Evolutionary conservation across 306 rosid species (phyloP).

Genomic region (Castanea mollissima): DNA sequence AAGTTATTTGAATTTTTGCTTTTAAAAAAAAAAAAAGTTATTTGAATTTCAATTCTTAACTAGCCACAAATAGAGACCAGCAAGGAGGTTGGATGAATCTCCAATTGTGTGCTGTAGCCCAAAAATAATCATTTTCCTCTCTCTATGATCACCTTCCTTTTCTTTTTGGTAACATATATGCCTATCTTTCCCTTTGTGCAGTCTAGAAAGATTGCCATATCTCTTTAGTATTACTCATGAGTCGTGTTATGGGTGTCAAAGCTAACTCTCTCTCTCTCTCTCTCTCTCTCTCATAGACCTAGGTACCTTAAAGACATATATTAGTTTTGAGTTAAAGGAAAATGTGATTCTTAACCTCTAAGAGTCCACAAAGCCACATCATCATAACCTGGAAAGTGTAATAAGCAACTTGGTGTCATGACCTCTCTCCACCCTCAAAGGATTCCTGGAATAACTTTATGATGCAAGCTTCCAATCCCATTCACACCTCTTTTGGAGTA

Average conservation of each 20-base stretch:
- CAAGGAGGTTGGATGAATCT: too few species aligned
- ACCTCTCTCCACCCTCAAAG: constrained; percentile 31
- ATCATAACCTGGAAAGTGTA: constrained; percentile 38
- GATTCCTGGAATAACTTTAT: constrained; percentile 33
- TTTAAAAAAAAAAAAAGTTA: too few species aligned
- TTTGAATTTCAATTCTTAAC: too few species aligned
- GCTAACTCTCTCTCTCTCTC: too few species aligned
- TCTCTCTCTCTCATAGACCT: background rate
- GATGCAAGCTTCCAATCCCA: constrained; percentile 25
- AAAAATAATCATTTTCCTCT: background rate
- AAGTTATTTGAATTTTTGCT: too few species aligned
- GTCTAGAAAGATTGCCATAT: background rate
- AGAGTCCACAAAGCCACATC: constrained; percentile 36
- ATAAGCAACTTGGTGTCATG: constrained; percentile 16
- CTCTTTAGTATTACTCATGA: background rate
- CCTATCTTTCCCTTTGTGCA: background rate
- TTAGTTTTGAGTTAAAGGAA: background rate
- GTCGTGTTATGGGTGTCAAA: background rate
- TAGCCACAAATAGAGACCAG: too few species aligned
- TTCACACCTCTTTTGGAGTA: constrained; percentile 50
- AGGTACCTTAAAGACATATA: background rate
- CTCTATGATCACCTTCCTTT: background rate
- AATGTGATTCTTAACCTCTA: constrained; percentile 35
- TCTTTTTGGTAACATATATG: constrained; percentile 6
- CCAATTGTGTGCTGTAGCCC: too few species aligned